Percentiles rank a stretch among this genome's conserved stretches.
These are phyloP conservation scores for Mollisia scopiformis DNA, from an alignment of 2,329 filamentous ascomycete genomes.

Conservation along the genomic window DNA sequence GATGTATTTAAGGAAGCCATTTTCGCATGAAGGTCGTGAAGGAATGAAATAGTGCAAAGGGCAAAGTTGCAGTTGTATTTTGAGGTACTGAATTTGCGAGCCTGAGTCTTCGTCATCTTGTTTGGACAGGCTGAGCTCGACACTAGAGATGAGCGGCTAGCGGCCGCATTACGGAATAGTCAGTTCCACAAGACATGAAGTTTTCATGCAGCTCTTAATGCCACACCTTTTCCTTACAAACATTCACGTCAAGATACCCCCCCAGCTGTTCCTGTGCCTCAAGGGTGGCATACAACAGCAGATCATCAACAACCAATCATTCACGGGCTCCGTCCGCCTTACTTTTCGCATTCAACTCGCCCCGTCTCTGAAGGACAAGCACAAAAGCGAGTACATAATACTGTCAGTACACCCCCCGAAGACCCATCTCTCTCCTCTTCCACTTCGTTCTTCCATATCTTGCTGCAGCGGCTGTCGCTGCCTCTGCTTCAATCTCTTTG, in stretches of 20 bases:
- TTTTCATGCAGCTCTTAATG: too few relatives aligned
- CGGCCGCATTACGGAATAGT: too few relatives aligned
- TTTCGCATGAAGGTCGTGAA: constrained; percentile 9
- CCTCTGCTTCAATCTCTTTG: constrained; percentile 28
- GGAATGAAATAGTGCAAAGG: constrained; percentile 7
- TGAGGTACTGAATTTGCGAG: background rate
- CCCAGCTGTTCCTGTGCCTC: background rate
- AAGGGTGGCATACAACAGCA: background rate
- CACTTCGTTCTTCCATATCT: constrained; percentile 15
- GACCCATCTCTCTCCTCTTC: constrained; percentile 8
- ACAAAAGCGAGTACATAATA: constrained; percentile 22
- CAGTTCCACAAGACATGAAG: too few relatives aligned
- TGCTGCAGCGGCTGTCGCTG: constrained; percentile 18
- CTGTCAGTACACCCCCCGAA: constrained; percentile 17
- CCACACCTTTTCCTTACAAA: too few relatives aligned
- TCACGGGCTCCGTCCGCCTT: background rate
- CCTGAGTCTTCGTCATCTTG: background rate
- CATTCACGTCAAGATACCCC: background rate
- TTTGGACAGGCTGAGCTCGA: background rate
- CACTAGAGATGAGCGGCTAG: too few relatives aligned
- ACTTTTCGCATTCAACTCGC: background rate
- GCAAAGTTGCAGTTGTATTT: constrained; percentile 6
- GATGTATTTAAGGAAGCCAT: constrained; percentile 85
- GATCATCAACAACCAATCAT: background rate
- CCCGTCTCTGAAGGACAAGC: background rate